Evolutionary conservation across 306 rosid genomes (phyloP).

Genomic region (Sicyos baderoa): DNA sequence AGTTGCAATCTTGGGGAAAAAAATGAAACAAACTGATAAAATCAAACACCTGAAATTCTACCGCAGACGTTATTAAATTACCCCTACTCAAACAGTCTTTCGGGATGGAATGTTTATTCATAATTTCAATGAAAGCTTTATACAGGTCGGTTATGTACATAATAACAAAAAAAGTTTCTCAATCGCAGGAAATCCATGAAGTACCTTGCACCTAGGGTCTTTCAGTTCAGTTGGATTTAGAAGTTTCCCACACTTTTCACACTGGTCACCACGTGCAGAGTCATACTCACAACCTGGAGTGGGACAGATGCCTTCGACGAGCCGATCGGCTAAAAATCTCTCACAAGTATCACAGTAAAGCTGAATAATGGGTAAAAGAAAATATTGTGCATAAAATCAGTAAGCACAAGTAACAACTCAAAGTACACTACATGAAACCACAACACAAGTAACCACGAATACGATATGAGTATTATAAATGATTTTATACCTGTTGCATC

Average conservation of each 20-base stretch:
- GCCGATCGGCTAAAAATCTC: slow-evolving; percentile 83
- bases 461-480: neutral
- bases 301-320: slow-evolving; percentile 87
- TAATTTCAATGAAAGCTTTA: neutral
- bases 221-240: slow-evolving; percentile 76
- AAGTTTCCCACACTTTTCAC: slow-evolving; percentile 93
- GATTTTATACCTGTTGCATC: slow-evolving; percentile 66
- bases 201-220: slow-evolving; percentile 88
- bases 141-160: neutral
- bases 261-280: slow-evolving; percentile 94
- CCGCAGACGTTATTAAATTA: neutral
- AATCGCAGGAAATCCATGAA: no score
- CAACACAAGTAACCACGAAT: no score
- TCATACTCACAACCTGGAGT: slow-evolving; percentile 66
- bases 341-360: slow-evolving; percentile 75
- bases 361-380: slow-evolving; percentile 38
- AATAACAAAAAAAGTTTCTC: no score
- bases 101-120: neutral
- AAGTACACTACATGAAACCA: neutral
- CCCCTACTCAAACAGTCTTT: neutral
- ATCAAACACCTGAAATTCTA: neutral
- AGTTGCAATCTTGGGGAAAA: neutral
- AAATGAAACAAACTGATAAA: neutral
- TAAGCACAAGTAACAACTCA: neutral
- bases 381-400: neutral